A percentile compares a stretch with the other conserved stretches of the same genome.
phyloP scores from a whole-genome alignment of 1,284 basidiomycete genomes.

The Inonotus hispidus region DNA sequence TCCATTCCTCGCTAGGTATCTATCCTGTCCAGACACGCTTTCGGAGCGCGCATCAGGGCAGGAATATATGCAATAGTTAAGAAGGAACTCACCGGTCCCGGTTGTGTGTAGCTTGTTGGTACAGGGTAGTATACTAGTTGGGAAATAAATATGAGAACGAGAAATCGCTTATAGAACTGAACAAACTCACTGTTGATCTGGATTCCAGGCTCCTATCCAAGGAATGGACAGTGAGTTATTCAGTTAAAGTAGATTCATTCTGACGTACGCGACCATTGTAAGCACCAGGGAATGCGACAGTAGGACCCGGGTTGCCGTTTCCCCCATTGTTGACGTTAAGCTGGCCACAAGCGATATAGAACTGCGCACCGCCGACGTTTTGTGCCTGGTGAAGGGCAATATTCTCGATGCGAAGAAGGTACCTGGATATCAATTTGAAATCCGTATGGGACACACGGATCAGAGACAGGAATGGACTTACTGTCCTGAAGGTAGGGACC shows the following conservation, averaged over 20 bases:
- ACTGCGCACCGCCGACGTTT: conserved; percentile 20
- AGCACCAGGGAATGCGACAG: conserved; percentile 32
- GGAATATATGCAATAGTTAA: background rate
- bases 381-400: conserved; percentile 25
- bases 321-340: conserved; percentile 34
- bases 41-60: background rate
- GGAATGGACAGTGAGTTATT: background rate
- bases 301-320: conserved; percentile 30
- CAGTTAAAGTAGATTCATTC: background rate
- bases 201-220: conserved; percentile 14
- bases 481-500: conserved; percentile 26
- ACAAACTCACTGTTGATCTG: conserved; percentile 14
- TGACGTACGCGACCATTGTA: conserved; percentile 28
- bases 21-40: conserved; percentile 18
- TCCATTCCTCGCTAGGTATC: background rate
- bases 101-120: conserved; percentile 18
- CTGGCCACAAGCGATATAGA: conserved; percentile 29
- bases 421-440: conserved; percentile 3
- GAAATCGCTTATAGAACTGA: background rate
- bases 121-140: conserved; percentile 14
- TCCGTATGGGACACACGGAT: conserved; percentile 15
- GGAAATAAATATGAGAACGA: background rate
- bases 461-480: background rate
- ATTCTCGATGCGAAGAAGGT: conserved; percentile 30
- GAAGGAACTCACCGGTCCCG: conserved; percentile 13